Evolutionary conservation across 768 basidiomycete genomes (phyloP), one percentile per base, ranked within the genome.

Genomic region (Termitomyces sp.): DNA sequence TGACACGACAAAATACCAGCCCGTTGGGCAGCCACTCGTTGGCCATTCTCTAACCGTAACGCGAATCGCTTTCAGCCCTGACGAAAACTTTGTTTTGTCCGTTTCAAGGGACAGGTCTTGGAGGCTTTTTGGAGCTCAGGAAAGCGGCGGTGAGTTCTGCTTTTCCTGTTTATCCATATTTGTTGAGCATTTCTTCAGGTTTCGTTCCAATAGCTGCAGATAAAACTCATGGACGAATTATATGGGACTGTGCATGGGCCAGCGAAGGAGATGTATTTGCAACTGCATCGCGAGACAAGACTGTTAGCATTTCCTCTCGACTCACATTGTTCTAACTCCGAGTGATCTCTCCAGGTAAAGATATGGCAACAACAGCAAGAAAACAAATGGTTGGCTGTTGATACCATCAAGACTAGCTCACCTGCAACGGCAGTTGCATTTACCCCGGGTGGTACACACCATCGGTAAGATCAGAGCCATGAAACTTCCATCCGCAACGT

Each of bases 211-310:
- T 88, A 22, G 84, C 85, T 5, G 81, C 84, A 16, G 86, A 94
- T 60, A 96, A 92, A 74, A 87, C 92, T 0, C 97, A 98, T 73
- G 83, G 84, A 1, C 84, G 97, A 42, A 97, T 99, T 68, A 90
- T 99, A 39, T 96, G 97, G 94, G 97, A 98, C 71, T 92, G 91
- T 68, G 85, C 87, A 15, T 99, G 96, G 94, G 81, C 90, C 1
- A 69, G 75, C 1, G 88, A 92, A 65, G 86, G 87, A 7, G 83
- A 87, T 66, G 68, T 89, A 16, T 99, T 99, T 69, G 95, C 88
- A 12, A 98, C 97, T 2, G 96, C 92, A 1, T 95, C 96, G 3
- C 84, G 97, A 46, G 97, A 99, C 74, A 98, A 96, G 77, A 93
- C 92, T 15, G 96, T 93, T 65, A 58, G 83, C 65, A 6, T 39